phyloP scores from a whole-genome alignment of 441 rosid species.

The Aquilaria agallochum region DNA sequence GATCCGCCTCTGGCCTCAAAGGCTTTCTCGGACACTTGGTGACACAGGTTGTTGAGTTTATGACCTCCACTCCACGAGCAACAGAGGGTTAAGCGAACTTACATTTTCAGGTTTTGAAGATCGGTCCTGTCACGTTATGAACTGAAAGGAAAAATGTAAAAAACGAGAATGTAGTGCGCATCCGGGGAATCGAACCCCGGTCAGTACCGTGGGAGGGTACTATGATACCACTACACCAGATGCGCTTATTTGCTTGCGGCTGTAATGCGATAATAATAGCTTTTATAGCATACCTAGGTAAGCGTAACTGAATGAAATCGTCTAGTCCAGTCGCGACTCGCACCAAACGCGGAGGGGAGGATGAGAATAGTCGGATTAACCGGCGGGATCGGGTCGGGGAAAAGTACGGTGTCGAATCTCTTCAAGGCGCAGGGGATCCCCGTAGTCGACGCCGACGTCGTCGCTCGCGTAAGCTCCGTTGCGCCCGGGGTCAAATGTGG shows the following conservation, averaged over 20 bases:
- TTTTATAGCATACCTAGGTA: no score
- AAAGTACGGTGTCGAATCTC: conserved; percentile 82
- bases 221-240: conserved; percentile 98
- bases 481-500: not conserved
- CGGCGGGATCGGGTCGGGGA: conserved; percentile 89
- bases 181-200: conserved; percentile 99
- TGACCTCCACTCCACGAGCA: no score
- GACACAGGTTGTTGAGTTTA: no score
- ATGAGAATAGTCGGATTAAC: conserved; percentile 88
- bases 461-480: conserved; percentile 59
- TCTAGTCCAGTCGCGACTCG: no score
- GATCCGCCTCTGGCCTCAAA: no score
- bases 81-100: no score
- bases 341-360: not conserved
- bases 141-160: no score
- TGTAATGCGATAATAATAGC: no score
- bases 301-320: no score
- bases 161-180: conserved; percentile 32
- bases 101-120: no score
- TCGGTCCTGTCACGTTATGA: no score
- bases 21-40: no score
- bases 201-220: conserved; percentile 99
- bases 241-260: conserved; percentile 32
- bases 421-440: conserved; percentile 69
- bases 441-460: conserved; percentile 68